These are phyloP conservation scores for Fusarium sp. DNA, from an alignment of 2,329 filamentous ascomycete species.

Conservation along the genomic window DNA sequence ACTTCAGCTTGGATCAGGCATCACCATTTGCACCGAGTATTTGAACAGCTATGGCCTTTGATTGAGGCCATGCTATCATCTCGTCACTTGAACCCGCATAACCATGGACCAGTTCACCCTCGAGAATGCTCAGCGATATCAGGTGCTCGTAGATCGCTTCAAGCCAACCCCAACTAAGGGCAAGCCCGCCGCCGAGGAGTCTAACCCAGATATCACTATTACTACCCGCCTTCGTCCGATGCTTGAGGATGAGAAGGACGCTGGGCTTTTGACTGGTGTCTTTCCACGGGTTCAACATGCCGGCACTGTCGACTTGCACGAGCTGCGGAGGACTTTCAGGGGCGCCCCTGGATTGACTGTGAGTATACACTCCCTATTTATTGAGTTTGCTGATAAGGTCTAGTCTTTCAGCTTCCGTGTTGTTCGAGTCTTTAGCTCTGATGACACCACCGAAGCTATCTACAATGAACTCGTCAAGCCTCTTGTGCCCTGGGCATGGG, in stretches of 20 bases:
- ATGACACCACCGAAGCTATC: constrained; percentile 53
- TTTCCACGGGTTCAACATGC: constrained; percentile 10
- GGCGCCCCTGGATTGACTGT: constrained; percentile 50
- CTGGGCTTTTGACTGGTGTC: constrained; percentile 44
- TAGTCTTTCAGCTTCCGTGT: constrained; percentile 52
- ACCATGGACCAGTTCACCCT: constrained; percentile 51
- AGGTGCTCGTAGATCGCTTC: constrained; percentile 43
- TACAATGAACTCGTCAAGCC: constrained; percentile 56
- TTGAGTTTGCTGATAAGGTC: too few relatives aligned
- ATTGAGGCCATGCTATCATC: background rate
- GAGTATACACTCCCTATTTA: background rate
- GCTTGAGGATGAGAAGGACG: constrained; percentile 48
- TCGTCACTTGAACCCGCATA: background rate
- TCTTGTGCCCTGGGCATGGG: constrained; percentile 59
- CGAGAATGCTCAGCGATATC: constrained; percentile 47
- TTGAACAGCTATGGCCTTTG: background rate
- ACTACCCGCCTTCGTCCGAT: constrained; percentile 53
- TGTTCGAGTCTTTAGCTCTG: constrained; percentile 52
- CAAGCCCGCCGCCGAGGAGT: constrained; percentile 7
- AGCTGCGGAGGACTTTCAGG: constrained; percentile 49
- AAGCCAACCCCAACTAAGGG: constrained; percentile 36
- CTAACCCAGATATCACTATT: constrained; percentile 50
- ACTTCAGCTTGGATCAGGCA: constrained; percentile 29
- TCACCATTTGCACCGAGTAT: constrained; percentile 19
- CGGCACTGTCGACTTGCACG: constrained; percentile 51